A percentile compares a stretch with the other conserved stretches of the same genome.
Evolutionary conservation across 768 basidiomycete genomes (phyloP).

Genomic region (Lactarius psammicola): DNA sequence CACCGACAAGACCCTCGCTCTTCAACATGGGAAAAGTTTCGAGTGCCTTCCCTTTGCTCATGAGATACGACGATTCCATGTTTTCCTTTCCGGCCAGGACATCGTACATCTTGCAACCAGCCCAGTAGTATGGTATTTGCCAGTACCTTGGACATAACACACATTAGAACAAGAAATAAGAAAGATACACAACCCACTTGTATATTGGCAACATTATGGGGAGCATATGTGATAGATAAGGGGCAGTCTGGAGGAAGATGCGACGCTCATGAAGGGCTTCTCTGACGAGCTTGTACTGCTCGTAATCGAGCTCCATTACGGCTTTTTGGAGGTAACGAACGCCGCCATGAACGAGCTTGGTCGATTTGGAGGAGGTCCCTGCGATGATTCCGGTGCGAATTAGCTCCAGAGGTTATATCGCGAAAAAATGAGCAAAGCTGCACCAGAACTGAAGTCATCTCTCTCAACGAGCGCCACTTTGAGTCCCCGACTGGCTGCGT

Average conservation of each 20-base stretch:
- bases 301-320: conserved; percentile 91
- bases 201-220: conserved; percentile 98
- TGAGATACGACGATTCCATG: conserved; percentile 93
- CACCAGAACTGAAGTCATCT: conserved; percentile 88
- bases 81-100: conserved; percentile 93
- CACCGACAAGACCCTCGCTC: conserved; percentile 85
- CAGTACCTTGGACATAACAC: conserved; percentile 59
- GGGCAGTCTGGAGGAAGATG: conserved; percentile 94
- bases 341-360: conserved; percentile 97
- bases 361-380: conserved; percentile 97
- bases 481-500: conserved; percentile 88
- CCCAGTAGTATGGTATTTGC: conserved; percentile 96
- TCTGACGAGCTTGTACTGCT: conserved; percentile 93
- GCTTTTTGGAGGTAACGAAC: conserved; percentile 98
- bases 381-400: neutral
- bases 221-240: conserved; percentile 87
- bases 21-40: conserved; percentile 98
- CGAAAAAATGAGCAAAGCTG: conserved; percentile 27
- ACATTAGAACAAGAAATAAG: conserved; percentile 1
- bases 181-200: conserved; percentile 51
- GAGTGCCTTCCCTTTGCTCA: conserved; percentile 90
- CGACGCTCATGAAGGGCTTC: conserved; percentile 91
- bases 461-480: conserved; percentile 92
- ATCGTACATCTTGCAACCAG: conserved; percentile 96
- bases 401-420: neutral